Evolutionary conservation across 2,329 filamentous ascomycete genomes (phyloP).

Genomic region (Aspergillus alliaceus): DNA sequence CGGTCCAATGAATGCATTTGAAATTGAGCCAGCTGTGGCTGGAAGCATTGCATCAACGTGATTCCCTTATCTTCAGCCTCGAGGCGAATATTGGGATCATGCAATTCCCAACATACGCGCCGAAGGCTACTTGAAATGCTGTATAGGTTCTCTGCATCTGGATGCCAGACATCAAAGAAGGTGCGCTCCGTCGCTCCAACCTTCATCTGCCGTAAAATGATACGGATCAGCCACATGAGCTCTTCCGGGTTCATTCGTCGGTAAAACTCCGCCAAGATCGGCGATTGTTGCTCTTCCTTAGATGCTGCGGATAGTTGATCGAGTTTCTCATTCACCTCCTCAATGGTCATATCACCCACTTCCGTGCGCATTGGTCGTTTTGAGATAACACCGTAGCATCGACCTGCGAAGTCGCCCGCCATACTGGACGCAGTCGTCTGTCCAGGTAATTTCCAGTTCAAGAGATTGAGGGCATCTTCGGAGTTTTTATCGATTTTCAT

Average conservation of each 20-base stretch:
- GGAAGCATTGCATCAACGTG: constrained; percentile 88
- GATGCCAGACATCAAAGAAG: constrained; percentile 79
- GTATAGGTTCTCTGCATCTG: constrained; percentile 74
- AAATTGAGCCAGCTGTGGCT: constrained; percentile 91
- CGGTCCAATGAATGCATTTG: constrained; percentile 80
- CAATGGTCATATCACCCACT: constrained; percentile 78
- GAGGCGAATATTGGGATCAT: constrained; percentile 69
- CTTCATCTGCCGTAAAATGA: constrained; percentile 80
- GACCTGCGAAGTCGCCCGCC: constrained; percentile 87
- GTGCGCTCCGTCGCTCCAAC: constrained; percentile 82
- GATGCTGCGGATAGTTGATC: constrained; percentile 73
- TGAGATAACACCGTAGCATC: constrained; percentile 82
- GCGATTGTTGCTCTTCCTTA: constrained; percentile 80
- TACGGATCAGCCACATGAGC: constrained; percentile 90
- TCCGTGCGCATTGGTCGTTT: constrained; percentile 76
- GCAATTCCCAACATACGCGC: constrained; percentile 91
- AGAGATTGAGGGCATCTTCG: constrained; percentile 78
- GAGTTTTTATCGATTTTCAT: constrained; percentile 90
- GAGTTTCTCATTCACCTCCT: constrained; percentile 82
- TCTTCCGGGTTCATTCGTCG: constrained; percentile 90
- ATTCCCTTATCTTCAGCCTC: constrained; percentile 75
- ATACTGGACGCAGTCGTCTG: constrained; percentile 61
- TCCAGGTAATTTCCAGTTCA: constrained; percentile 91
- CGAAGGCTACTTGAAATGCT: constrained; percentile 88
- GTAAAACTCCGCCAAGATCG: constrained; percentile 82